phyloP scores from a whole-genome alignment of 352 stramenopile species.

The Plasmopara muralis region DNA sequence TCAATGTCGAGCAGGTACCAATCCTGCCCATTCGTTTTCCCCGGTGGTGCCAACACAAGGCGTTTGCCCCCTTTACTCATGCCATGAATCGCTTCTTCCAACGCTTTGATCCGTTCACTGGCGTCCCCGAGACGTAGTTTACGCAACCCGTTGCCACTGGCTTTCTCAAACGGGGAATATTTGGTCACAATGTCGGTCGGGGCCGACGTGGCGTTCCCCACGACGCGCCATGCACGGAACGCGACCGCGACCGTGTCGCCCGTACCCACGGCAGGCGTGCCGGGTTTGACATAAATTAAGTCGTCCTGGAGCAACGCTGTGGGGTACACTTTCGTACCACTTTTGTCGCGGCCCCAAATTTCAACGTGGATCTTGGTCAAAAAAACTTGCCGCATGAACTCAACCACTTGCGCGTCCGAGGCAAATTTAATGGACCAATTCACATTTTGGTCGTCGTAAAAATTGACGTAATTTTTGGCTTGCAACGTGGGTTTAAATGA shows the following conservation, averaged over 20 bases:
- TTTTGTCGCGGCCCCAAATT: slow-evolving; percentile 65
- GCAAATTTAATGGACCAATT: slow-evolving; percentile 80
- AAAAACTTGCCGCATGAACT: slow-evolving; percentile 68
- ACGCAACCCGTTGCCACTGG: slow-evolving; percentile 36
- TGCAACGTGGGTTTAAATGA: slow-evolving; percentile 62
- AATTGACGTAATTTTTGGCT: slow-evolving; percentile 76
- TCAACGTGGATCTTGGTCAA: slow-evolving; percentile 73
- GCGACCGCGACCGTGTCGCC: slow-evolving; percentile 60
- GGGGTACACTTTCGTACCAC: slow-evolving; percentile 38
- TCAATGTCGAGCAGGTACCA: slow-evolving; percentile 81
- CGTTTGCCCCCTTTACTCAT: slow-evolving; percentile 86
- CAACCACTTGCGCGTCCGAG: slow-evolving; percentile 46
- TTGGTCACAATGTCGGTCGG: slow-evolving; percentile 67
- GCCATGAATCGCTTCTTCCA: slow-evolving; percentile 84
- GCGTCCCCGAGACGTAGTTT: slow-evolving; percentile 77
- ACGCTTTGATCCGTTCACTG: slow-evolving; percentile 74
- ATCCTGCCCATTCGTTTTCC: slow-evolving; percentile 73
- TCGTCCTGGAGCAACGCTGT: slow-evolving; percentile 50
- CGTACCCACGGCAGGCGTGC: slow-evolving; percentile 27
- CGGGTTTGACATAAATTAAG: slow-evolving; percentile 33
- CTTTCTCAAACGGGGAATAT: slow-evolving; percentile 72
- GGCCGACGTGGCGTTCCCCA: slow-evolving; percentile 51
- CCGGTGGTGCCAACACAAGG: slow-evolving; percentile 81
- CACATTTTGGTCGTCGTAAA: slow-evolving; percentile 60
- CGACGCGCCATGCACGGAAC: slow-evolving; percentile 72